A percentile compares a stretch with the other conserved stretches of the same genome.
Evolutionary conservation across 176 grass and related monocot genomes (phyloP).

Genomic region (Aechmea fasciata): DNA sequence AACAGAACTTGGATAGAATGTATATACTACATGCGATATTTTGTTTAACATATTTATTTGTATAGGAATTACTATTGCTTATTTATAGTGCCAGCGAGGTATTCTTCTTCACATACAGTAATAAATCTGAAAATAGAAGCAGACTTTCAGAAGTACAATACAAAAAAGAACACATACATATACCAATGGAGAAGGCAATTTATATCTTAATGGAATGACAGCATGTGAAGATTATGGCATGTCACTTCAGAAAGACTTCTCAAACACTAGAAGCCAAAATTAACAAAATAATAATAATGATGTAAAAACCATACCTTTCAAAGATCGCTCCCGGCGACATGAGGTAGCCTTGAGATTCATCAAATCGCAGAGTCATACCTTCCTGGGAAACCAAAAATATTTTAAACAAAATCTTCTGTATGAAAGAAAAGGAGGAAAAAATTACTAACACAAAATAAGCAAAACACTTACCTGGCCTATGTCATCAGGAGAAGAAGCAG

Average conservation of each 20-base stretch:
- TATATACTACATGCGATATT: no score
- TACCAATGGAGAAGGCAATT: no score
- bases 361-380: slow-evolving; percentile 85
- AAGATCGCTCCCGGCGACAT: slow-evolving; percentile 70
- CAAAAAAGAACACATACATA: no score
- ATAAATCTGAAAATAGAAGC: no score
- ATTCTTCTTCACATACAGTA: no score
- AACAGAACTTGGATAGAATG: no score
- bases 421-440: neutral
- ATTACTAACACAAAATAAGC: neutral
- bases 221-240: no score
- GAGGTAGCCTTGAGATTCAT: slow-evolving; percentile 78
- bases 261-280: neutral
- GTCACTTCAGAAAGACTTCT: neutral
- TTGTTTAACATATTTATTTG: no score
- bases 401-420: neutral
- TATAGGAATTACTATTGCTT: no score
- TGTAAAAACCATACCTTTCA: slow-evolving; percentile 51
- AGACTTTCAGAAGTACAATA: no score
- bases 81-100: no score
- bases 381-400: slow-evolving; percentile 32
- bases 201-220: no score
- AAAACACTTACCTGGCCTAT: slow-evolving; percentile 45
- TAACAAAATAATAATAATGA: slow-evolving; percentile 11
- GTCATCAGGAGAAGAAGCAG: slow-evolving; percentile 49